Conservation (phyloP, 2,329 filamentous ascomycete genomes). For the Talaromyces verruculosus region DNA sequence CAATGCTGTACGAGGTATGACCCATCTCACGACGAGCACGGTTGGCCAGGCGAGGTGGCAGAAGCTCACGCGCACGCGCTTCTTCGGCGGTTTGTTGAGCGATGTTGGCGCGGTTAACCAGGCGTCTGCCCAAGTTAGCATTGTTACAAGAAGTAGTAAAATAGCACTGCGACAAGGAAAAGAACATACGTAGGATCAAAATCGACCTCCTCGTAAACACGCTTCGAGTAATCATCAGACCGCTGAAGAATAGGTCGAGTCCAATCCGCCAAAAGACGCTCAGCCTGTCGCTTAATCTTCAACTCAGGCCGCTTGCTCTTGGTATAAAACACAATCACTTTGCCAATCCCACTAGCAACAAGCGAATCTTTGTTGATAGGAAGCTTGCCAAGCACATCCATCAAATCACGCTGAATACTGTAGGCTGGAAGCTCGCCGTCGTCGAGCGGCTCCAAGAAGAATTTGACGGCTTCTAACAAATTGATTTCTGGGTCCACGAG, state of each 20-base stretch:
- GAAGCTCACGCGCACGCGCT: conserved; percentile 53
- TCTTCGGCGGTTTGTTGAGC: conserved; percentile 46
- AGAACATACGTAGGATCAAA: conserved; percentile 57
- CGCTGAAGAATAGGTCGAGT: conserved; percentile 90
- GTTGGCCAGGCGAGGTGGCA: conserved; percentile 55
- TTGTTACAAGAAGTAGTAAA: too few relatives aligned
- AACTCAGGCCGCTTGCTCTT: conserved; percentile 87
- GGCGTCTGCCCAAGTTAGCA: conserved; percentile 33
- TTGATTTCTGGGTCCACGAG: conserved; percentile 94
- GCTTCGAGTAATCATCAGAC: conserved; percentile 92
- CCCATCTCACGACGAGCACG: conserved; percentile 60
- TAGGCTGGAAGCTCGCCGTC: conserved; percentile 94
- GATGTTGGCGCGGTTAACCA: conserved; percentile 33
- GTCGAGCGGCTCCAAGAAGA: conserved; percentile 93
- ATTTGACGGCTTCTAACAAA: conserved; percentile 89
- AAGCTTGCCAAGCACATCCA: conserved; percentile 73
- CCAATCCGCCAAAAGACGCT: conserved; percentile 92
- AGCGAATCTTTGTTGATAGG: conserved; percentile 90
- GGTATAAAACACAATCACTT: conserved; percentile 95
- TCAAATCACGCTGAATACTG: conserved; percentile 94
- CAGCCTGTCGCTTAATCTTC: conserved; percentile 88
- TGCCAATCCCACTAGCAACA: conserved; percentile 88
- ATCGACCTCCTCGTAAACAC: conserved; percentile 58
- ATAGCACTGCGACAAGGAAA: too few relatives aligned
- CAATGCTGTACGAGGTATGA: conserved; percentile 62